Percentiles rank a stretch among this genome's conserved stretches.
Conservation (phyloP, 2,329 filamentous ascomycete genomes). For the Tolypocladium guangdongense region DNA sequence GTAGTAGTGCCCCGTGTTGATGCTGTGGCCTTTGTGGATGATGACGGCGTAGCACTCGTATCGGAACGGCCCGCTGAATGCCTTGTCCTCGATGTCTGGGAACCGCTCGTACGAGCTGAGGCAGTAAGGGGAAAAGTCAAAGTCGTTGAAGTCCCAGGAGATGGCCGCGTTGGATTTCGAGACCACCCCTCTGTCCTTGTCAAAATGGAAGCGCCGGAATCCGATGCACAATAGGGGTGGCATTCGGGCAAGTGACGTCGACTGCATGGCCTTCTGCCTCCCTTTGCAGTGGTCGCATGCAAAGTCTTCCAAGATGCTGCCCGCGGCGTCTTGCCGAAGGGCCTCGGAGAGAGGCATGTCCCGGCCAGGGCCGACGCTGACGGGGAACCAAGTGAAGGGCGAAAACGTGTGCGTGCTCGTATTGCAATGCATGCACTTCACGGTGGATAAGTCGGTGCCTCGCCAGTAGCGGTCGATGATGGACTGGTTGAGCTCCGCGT, state of each 20-base stretch:
- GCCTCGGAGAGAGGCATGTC: conserved; percentile 45
- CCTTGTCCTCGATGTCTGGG: conserved; percentile 20
- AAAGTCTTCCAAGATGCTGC: conserved; percentile 57
- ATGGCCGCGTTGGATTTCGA: conserved; percentile 62
- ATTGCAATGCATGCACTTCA: conserved; percentile 52
- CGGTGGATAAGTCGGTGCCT: conserved; percentile 60
- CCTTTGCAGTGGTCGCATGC: conserved; percentile 67
- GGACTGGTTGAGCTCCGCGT: conserved; percentile 59
- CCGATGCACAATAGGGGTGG: conserved; percentile 71
- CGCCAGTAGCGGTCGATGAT: conserved; percentile 73
- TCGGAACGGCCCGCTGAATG: conserved; percentile 45
- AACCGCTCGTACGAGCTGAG: conserved; percentile 22
- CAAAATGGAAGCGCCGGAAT: conserved; percentile 49
- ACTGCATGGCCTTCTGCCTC: conserved; percentile 56
- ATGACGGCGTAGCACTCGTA: conserved; percentile 87
- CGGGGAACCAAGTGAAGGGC: conserved; percentile 42
- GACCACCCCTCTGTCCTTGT: conserved; percentile 19
- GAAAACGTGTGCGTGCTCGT: conserved; percentile 35
- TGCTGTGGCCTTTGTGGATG: conserved; percentile 57
- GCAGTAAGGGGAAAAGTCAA: conserved; percentile 42
- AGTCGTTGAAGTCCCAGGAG: conserved; percentile 63
- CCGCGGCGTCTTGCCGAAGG: conserved; percentile 56
- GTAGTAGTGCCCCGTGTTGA: conserved; percentile 72
- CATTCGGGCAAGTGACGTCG: conserved; percentile 63
- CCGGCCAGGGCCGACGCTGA: conserved; percentile 23